These are phyloP conservation scores for Viscum album DNA, from an alignment of 177 flowering plant species.

Conservation along the genomic window DNA sequence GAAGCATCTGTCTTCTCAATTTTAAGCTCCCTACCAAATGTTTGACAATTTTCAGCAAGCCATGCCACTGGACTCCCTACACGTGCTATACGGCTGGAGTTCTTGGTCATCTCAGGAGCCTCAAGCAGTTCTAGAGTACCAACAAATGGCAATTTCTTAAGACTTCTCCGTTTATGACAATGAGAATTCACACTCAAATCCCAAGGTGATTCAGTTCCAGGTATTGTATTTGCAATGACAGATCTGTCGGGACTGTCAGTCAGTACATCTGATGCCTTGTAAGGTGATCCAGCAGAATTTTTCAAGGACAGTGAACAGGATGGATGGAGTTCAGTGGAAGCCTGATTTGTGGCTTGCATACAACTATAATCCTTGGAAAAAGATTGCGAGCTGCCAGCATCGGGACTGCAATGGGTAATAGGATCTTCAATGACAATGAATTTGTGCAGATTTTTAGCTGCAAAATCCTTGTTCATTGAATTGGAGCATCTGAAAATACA, in stretches of 20 bases:
- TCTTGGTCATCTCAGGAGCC: slow-evolving; percentile 17
- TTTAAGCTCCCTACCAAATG: slow-evolving; percentile 15
- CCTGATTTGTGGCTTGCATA: slow-evolving; percentile 25
- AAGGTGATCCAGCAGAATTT: slow-evolving; percentile 18
- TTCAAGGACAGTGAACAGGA: slow-evolving; percentile 14
- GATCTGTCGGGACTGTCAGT: slow-evolving; percentile 44
- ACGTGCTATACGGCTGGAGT: slow-evolving; percentile 14
- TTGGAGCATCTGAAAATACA: slow-evolving; percentile 33
- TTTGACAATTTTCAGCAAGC: slow-evolving; percentile 19
- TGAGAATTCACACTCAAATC: slow-evolving; percentile 65
- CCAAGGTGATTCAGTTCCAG: slow-evolving; percentile 40
- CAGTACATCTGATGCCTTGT: slow-evolving; percentile 14
- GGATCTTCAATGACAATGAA: slow-evolving; percentile 47
- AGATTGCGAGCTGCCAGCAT: slow-evolving; percentile 21
- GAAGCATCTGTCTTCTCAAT: slow-evolving; percentile 16
- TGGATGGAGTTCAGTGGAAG: slow-evolving; percentile 24
- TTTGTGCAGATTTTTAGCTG: slow-evolving; percentile 29
- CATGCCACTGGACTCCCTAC: slow-evolving; percentile 14
- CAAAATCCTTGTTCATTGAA: slow-evolving; percentile 15
- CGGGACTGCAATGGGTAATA: slow-evolving; percentile 8
- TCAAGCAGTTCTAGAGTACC: slow-evolving; percentile 15
- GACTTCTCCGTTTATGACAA: slow-evolving; percentile 47
- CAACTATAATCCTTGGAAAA: slow-evolving; percentile 29
- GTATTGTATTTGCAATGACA: slow-evolving; percentile 9
- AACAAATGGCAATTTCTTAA: slow-evolving; percentile 15